Evolutionary conservation across 441 rosid species (phyloP), one percentile per base, ranked within the genome.

Genomic region (Codiaeum variegatum): DNA sequence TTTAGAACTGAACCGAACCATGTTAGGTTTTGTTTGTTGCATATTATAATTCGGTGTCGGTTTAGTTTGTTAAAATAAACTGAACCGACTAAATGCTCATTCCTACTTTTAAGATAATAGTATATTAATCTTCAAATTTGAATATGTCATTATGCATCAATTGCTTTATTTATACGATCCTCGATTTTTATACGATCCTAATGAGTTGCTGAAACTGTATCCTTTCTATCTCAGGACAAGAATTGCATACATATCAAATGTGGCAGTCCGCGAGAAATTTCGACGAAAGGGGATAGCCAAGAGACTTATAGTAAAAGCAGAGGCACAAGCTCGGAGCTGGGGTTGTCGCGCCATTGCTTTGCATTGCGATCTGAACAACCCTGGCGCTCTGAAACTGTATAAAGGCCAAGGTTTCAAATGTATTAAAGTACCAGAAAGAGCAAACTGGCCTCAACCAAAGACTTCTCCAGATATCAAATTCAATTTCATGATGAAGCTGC

Each of bases 401-500:
- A 82, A 72, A 83, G 86, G 86, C 67, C 91, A 83, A 76, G 96
- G 96, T 61, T 92, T 86, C 78, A 91, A 79, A 78, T 81, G 85
- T 77, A 80, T 94, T 10, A 83, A 82, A 79, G 88, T 88, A 62
- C 94, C 99, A 0, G 90, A 83, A 77, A 93, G 94, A 60, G 96
- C 94, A n/a, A 88, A 80, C 70, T 92, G 97, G 97, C 97, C 97
- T 2, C 77, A 76, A 51, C 99, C 96, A 0, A 87, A 76, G 83
- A 87, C 85, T 26, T 75, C 96, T 15, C 91, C 94, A 0, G 92
- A 90, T 74, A 32, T 87, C 32, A 84, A 79, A 71, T 91, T 89
- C 80, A 80, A 55, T 84, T 89, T 94, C 82, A 94, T 94, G 98
- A 90, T 94, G 93, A 94, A 94, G 81, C 97, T 92, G 67, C 71